phyloP scores from a whole-genome alignment of 257 asterid species.

The Leonotis leonurus region DNA sequence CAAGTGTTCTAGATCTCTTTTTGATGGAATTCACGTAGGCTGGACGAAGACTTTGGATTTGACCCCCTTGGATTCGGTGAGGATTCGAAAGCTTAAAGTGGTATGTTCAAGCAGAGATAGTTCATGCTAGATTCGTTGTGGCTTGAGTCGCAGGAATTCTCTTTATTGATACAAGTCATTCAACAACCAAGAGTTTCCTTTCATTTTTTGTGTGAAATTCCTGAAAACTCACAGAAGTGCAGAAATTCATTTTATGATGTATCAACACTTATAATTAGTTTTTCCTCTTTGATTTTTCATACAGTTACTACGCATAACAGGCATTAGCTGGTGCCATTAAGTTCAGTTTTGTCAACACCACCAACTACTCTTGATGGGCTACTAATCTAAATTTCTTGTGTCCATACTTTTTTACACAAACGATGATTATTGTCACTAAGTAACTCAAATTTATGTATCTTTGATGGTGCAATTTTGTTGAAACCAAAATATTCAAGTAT shows the following conservation, averaged over 20 bases:
- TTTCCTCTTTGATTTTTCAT: not conserved
- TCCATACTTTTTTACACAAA: not conserved
- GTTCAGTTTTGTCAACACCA: constrained; percentile 64
- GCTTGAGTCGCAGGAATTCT: constrained; percentile 94
- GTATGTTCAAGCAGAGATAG: constrained; percentile 89
- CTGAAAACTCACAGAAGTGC: too few species aligned
- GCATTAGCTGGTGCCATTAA: constrained; percentile 87
- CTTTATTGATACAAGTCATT: constrained; percentile 49
- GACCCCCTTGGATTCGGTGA: constrained; percentile 93
- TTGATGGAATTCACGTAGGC: constrained; percentile 32
- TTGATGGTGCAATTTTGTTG: constrained; percentile 52
- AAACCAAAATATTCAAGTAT: constrained; percentile 84
- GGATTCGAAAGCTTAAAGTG: constrained; percentile 75
- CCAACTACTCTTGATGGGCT: constrained; percentile 84
- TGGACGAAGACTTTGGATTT: constrained; percentile 82
- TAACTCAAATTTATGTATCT: not conserved
- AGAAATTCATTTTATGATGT: too few species aligned
- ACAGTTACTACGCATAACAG: constrained; percentile 73
- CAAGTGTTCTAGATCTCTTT: not conserved
- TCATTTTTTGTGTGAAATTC: too few species aligned
- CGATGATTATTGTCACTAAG: not conserved
- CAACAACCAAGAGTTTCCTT: too few species aligned
- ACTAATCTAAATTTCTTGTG: not conserved
- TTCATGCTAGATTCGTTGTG: constrained; percentile 91
- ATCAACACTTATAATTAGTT: not conserved